Evolutionary conservation across 305 asterid species (phyloP).

Genomic region (Nicotiana rustica): DNA sequence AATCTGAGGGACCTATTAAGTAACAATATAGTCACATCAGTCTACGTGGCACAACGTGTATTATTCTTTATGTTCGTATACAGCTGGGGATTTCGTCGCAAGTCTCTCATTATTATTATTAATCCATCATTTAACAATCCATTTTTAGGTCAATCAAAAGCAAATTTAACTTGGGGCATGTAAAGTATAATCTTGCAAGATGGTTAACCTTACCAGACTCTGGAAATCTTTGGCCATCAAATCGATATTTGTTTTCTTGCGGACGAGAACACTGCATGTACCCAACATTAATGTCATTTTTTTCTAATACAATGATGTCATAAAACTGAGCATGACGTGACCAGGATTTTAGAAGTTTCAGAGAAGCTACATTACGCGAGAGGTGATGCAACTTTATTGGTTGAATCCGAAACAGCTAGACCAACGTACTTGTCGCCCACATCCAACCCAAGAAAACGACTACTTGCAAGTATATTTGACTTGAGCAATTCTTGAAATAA

Average conservation of each 20-base stretch:
- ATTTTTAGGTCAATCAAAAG: neutral
- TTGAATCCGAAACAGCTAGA: slow-evolving; percentile 75
- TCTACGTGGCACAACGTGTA: neutral
- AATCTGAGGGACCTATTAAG: neutral
- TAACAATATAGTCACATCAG: neutral
- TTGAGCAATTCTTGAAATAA: slow-evolving; percentile 66
- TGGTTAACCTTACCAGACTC: slow-evolving; percentile 56
- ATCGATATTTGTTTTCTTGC: slow-evolving; percentile 64
- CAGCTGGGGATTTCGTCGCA: neutral
- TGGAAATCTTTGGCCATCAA: slow-evolving; percentile 74
- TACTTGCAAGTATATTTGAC: slow-evolving; percentile 46
- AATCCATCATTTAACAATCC: neutral
- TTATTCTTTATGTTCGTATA: too few relatives aligned
- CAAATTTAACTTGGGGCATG: neutral
- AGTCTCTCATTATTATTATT: neutral
- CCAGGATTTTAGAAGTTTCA: slow-evolving; percentile 10
- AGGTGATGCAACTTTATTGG: slow-evolving; percentile 76
- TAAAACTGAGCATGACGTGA: neutral
- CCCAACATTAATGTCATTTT: slow-evolving; percentile 38
- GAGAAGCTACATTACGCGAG: slow-evolving; percentile 55
- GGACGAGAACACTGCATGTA: slow-evolving; percentile 72
- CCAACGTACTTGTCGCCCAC: slow-evolving; percentile 92
- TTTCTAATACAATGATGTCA: neutral
- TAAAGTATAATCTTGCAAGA: neutral
- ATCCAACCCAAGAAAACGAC: slow-evolving; percentile 87